Conservation (phyloP, 2,329 filamentous ascomycete genomes). For the Aureobasidium melanogenum region DNA sequence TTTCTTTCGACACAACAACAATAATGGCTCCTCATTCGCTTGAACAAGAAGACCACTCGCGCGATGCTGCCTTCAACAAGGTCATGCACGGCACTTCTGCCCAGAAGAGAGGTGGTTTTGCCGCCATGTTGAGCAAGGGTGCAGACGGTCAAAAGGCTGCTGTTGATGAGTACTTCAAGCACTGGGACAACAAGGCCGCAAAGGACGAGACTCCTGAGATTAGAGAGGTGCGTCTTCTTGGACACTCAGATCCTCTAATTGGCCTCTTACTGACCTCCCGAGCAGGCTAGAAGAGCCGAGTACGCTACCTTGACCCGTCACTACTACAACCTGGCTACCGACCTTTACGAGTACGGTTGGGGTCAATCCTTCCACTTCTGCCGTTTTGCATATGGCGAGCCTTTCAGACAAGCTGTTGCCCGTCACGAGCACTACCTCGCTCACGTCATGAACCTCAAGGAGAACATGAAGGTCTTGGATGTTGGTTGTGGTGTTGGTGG, state of each 20-base stretch:
- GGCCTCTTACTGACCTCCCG: not conserved
- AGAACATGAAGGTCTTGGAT: constrained; percentile 83
- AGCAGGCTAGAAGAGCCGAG: constrained; percentile 55
- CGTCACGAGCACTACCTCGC: constrained; percentile 98
- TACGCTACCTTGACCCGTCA: constrained; percentile 91
- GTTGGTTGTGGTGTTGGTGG: constrained; percentile 96
- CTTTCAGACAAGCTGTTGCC: constrained; percentile 84
- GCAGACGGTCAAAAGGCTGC: constrained; percentile 68
- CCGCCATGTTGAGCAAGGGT: constrained; percentile 81
- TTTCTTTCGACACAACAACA: not conserved
- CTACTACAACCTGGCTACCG: constrained; percentile 41
- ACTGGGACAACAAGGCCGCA: constrained; percentile 80
- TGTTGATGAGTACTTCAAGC: constrained; percentile 90
- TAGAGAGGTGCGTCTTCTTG: constrained; percentile 47
- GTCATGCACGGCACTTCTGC: constrained; percentile 65
- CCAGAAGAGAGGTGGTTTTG: constrained; percentile 70
- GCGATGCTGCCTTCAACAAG: constrained; percentile 70
- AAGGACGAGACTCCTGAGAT: constrained; percentile 74
- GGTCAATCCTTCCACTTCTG: constrained; percentile 96
- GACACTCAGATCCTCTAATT: not conserved
- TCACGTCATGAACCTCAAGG: constrained; percentile 74
- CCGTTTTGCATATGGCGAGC: constrained; percentile 78
- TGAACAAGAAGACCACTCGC: constrained; percentile 30
- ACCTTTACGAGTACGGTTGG: constrained; percentile 86
- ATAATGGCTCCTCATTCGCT: constrained; percentile 25